Percentiles rank a stretch among this genome's conserved stretches.
These are phyloP conservation scores for Phytophthora fragariae DNA, from an alignment of 352 stramenopile genomes.

Conservation along the genomic window DNA sequence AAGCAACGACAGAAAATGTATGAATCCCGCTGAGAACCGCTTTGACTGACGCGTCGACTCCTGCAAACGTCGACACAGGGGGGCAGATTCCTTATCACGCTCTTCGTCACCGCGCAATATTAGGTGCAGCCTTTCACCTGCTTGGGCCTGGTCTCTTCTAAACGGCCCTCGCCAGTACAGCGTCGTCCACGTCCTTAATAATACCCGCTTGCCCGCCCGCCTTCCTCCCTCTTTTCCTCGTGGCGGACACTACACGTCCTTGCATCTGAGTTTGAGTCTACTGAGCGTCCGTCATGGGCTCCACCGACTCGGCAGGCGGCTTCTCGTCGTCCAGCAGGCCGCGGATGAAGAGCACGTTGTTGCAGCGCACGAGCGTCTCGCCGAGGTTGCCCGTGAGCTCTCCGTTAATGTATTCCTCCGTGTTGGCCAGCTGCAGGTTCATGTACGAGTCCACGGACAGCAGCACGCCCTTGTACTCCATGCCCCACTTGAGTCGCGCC, in stretches of 20 bases:
- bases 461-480: constrained; percentile 98
- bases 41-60: constrained; percentile 18
- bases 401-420: constrained; percentile 98
- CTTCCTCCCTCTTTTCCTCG: background rate
- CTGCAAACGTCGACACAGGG: constrained; percentile 6
- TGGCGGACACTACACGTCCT: constrained; percentile 3
- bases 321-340: constrained; percentile 84
- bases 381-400: constrained; percentile 96
- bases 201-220: background rate
- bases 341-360: constrained; percentile 99
- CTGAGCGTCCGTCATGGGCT: constrained; percentile 52
- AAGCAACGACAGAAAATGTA: constrained; percentile 21
- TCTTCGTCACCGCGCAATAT: background rate
- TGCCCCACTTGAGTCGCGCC: constrained; percentile 99
- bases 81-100: background rate
- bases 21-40: constrained; percentile 22
- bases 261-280: constrained; percentile 14
- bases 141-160: constrained; percentile 15
- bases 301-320: constrained; percentile 49
- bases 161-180: background rate
- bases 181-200: background rate
- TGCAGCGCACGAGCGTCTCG: constrained; percentile 99
- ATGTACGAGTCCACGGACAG: constrained; percentile 99
- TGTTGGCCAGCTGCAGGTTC: constrained; percentile 98
- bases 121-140: constrained; percentile 7